Evolutionary conservation across 2,329 filamentous ascomycete genomes (phyloP), one percentile per base, ranked within the genome.

Genomic region (Colletotrichum coccodes): DNA sequence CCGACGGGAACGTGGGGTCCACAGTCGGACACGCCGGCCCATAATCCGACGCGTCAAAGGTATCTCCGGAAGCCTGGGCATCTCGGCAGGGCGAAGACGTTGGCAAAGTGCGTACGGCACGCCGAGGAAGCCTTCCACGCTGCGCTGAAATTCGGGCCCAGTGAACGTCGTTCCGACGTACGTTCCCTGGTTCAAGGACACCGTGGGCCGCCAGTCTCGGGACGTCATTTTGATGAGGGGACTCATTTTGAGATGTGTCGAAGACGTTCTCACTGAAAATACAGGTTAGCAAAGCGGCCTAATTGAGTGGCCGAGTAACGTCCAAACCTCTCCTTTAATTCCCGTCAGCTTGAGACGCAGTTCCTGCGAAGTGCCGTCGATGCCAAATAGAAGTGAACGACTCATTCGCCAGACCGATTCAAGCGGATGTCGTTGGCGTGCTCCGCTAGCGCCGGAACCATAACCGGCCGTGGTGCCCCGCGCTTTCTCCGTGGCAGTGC

Each of bases 41-140:
- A 46, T 79, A 81, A 26, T 64, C 69, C 8, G 76, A 73, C 2
- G 84, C 81, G 5, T 79, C 71, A 40, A 81, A 74, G 2, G 75
- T 73, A 12, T 64, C 26, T 23, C 47, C 52, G 9, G 70, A 70
- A 26, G 71, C 61, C 38, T 67, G n/a, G 84, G 71, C 12, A 76
- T 77, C 72, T 76, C 78, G 18, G 82, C 83, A 40, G 73, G 79
- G 36, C 74, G 82, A 76, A 85, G 89, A 62, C 83, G 85, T 73
- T 76, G 76, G n/a, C 75, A 72, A 71, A 82, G 76, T 18, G 84
- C 86, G 70, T 83, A 88, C 0, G 85, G 85, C 34, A 88, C 80
- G 57, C 85, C 85, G 50, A 82, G 80, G 74, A 84, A 88, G 12
- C 80, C 80, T 46, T 87, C 83, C 47, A 88, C 71, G 18, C 79